phyloP scores from a whole-genome alignment of 345 rosid genomes.

The Lumnitzera littorea region DNA sequence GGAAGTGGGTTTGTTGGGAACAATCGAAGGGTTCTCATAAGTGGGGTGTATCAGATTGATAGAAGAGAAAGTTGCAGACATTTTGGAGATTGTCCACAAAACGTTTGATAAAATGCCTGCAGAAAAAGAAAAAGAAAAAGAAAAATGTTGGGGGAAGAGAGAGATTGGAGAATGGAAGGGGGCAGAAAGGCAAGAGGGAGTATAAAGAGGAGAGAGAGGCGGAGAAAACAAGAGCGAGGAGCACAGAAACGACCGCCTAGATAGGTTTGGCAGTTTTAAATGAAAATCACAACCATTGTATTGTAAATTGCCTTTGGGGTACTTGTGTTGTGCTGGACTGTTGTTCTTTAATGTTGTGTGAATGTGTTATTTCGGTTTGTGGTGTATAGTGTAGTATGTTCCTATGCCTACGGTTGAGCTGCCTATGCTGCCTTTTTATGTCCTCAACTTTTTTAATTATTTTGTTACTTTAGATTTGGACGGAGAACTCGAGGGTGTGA shows the following conservation, averaged over 20 bases:
- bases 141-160: neutral
- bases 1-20: constrained; percentile 7
- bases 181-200: neutral
- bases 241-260: constrained; percentile 8
- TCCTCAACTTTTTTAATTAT: too few relatives aligned
- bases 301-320: too few relatives aligned
- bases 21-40: constrained; percentile 6
- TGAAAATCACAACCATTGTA: too few relatives aligned
- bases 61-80: constrained; percentile 14
- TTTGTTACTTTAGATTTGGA: too few relatives aligned
- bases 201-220: constrained; percentile 6
- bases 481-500: too few relatives aligned
- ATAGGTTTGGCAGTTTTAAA: too few relatives aligned
- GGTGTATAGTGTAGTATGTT: too few relatives aligned
- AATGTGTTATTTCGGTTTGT: too few relatives aligned
- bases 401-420: too few relatives aligned
- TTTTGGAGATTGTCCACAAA: constrained; percentile 1
- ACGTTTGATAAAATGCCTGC: neutral
- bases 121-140: neutral
- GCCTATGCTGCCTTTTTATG: too few relatives aligned
- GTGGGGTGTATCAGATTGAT: neutral
- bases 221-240: constrained; percentile 13
- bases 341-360: too few relatives aligned
- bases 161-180: neutral
- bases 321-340: too few relatives aligned